Base-by-base conservation (phyloP, 495 filamentous ascomycete genomes). In the Aspergillus wentii region DNA sequence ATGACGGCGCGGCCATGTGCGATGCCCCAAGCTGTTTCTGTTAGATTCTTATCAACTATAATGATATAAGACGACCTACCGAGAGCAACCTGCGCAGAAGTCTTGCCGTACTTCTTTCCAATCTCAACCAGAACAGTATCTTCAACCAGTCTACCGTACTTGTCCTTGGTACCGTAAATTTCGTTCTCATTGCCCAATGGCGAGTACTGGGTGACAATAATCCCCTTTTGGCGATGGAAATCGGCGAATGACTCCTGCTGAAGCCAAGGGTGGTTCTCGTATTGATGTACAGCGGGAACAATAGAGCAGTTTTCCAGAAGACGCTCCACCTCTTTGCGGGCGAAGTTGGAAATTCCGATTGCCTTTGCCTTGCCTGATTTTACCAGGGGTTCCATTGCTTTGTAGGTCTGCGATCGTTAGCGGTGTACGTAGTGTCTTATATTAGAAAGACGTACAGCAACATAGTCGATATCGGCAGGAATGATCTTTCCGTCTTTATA, bases 301-400 rank as follows among this genome's bases (percentile, higher is more conserved):
- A 78, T 61, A 5, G 40, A 54, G 13, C 62, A 59, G 18, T 79
- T 69, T 35, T 70, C 62, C 17, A 86, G 35, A 13, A 86, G 49
- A 40, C 68, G 62, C 62, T 83, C 76, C 23, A 85, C 46, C 45
- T 85, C 78, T 30, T 56, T 62, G 35, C 75, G 66, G 4, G 67
- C 74, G 56, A 86, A 83, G 59, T 86, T 88, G 56, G 75, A 80
- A 17, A 88, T 71, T 4, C 83, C 82, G 44, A 88, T 80, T 11
- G 54, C 74, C 35, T 48, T 59, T 22, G 58, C 46, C 38, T 72
- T 74, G 30, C 71, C 71, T 17, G 54, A 46, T 33, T 66, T 57
- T 2, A 63, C 56, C 2, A 67, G 52, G 30, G 61, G 58, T 47
- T 80, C 76, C 76, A 82, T 79, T 1, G 65, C 68, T 27, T 64